A percentile compares a stretch with the other conserved stretches of the same genome.
These are phyloP conservation scores for Penicillium sp. DNA, from an alignment of 2,329 filamentous ascomycete genomes.

Conservation along the genomic window DNA sequence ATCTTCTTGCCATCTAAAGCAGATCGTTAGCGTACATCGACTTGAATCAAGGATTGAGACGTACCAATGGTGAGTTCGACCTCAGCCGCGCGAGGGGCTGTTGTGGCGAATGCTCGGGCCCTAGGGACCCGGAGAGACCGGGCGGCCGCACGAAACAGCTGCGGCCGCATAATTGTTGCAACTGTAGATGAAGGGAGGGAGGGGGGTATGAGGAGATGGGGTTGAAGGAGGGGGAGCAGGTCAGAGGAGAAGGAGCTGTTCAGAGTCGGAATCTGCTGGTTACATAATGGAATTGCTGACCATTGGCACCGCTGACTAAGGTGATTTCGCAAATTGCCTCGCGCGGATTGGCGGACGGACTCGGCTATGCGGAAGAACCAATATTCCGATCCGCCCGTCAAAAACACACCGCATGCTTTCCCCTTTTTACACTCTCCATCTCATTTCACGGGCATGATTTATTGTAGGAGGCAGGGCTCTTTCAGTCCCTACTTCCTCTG, in stretches of 20 bases:
- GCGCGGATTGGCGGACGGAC: slow-evolving; percentile 41
- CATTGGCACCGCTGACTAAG: slow-evolving; percentile 21
- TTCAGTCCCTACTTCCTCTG: slow-evolving; percentile 58
- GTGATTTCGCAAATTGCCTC: slow-evolving; percentile 37
- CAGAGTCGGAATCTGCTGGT: slow-evolving; percentile 34
- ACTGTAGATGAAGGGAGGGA: slow-evolving; percentile 15
- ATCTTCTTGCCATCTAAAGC: slow-evolving; percentile 90
- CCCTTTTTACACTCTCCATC: slow-evolving; percentile 48
- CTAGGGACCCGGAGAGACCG: slow-evolving; percentile 54
- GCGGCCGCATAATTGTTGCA: slow-evolving; percentile 59
- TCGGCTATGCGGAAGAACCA: slow-evolving; percentile 31
- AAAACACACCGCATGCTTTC: slow-evolving; percentile 20
- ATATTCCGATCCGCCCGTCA: slow-evolving; percentile 28
- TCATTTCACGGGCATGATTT: slow-evolving; percentile 58
- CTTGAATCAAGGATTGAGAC: slow-evolving; percentile 57
- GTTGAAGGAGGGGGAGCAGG: slow-evolving; percentile 17
- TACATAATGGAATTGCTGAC: slow-evolving; percentile 27
- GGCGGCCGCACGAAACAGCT: slow-evolving; percentile 61
- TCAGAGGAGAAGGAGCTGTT: slow-evolving; percentile 26
- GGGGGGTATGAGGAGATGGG: slow-evolving; percentile 14
- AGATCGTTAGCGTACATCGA: slow-evolving; percentile 29
- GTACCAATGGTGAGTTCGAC: slow-evolving; percentile 94
- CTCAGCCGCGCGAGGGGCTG: slow-evolving; percentile 75
- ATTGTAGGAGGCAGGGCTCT: slow-evolving; percentile 61
- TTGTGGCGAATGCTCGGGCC: slow-evolving; percentile 77